phyloP scores from a whole-genome alignment of 805 yeast genomes.

The Teunomyces atbi region DNA sequence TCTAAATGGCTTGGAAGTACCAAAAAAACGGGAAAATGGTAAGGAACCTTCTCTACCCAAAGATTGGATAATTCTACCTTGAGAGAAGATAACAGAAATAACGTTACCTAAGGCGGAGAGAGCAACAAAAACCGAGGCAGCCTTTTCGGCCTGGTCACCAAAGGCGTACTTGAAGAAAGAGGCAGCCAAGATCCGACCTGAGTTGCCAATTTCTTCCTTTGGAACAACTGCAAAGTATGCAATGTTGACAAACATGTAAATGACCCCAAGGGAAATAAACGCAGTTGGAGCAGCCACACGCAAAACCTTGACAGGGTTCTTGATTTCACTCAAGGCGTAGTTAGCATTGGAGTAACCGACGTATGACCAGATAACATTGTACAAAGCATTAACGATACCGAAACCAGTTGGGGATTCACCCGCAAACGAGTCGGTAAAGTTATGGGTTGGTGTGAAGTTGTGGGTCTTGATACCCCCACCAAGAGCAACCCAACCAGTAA shows the following conservation, averaged over 20 bases:
- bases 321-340: slow-evolving; percentile 78
- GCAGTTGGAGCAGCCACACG: slow-evolving; percentile 76
- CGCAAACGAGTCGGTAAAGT: slow-evolving; percentile 56
- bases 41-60: slow-evolving; percentile 79
- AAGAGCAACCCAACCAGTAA: slow-evolving; percentile 82
- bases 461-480: slow-evolving; percentile 62
- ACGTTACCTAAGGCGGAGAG: slow-evolving; percentile 81
- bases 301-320: slow-evolving; percentile 68
- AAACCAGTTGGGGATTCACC: slow-evolving; percentile 58
- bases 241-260: slow-evolving; percentile 74
- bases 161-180: slow-evolving; percentile 71
- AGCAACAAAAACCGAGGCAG: slow-evolving; percentile 78
- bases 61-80: slow-evolving; percentile 77
- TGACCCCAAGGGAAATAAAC: slow-evolving; percentile 53
- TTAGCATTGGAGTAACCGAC: slow-evolving; percentile 82
- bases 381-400: slow-evolving; percentile 72
- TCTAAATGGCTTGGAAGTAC: slow-evolving; percentile 67
- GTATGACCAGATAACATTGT: slow-evolving; percentile 82
- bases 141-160: slow-evolving; percentile 65
- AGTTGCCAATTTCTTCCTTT: slow-evolving; percentile 52
- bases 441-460: slow-evolving; percentile 51
- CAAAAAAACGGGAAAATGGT: slow-evolving; percentile 72
- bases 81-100: slow-evolving; percentile 74
- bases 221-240: slow-evolving; percentile 85
- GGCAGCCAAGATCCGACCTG: slow-evolving; percentile 75